Conservation (phyloP, 1,139 yeast species). For the Yamadazyma songkhlaensis region DNA sequence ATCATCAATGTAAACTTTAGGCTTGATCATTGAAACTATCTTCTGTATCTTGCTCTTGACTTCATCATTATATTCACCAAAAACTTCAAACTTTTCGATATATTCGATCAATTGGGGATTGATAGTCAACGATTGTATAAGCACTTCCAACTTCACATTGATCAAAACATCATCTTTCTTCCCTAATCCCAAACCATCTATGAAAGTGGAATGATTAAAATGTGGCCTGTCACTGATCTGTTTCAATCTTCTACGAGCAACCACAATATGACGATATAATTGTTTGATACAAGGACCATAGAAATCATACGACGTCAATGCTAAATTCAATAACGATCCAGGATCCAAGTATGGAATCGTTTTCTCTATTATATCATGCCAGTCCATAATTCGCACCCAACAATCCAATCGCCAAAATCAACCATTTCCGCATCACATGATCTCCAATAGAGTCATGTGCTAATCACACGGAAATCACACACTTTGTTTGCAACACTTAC, state of each 20-base stretch:
- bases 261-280: constrained; percentile 27
- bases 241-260: constrained; percentile 23
- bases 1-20: constrained; percentile 10
- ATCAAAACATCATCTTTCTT: constrained; percentile 20
- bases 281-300: constrained; percentile 33
- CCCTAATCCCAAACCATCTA: constrained; percentile 13
- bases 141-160: constrained; percentile 25
- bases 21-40: constrained; percentile 1
- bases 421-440: background rate
- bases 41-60: constrained; percentile 19
- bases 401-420: background rate
- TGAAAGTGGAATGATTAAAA: constrained; percentile 22
- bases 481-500: too few relatives aligned
- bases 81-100: constrained; percentile 22
- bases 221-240: constrained; percentile 14
- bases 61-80: constrained; percentile 30
- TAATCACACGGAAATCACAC: background rate
- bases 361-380: constrained; percentile 7
- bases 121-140: constrained; percentile 24
- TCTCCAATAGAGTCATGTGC: background rate
- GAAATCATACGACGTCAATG: constrained; percentile 34
- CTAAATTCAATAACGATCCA: constrained; percentile 31
- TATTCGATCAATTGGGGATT: constrained; percentile 25
- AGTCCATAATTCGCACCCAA: constrained; percentile 3
- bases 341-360: constrained; percentile 32